These are phyloP conservation scores for Grosmannia clavigera DNA, from an alignment of 2,329 filamentous ascomycete genomes.

Conservation along the genomic window DNA sequence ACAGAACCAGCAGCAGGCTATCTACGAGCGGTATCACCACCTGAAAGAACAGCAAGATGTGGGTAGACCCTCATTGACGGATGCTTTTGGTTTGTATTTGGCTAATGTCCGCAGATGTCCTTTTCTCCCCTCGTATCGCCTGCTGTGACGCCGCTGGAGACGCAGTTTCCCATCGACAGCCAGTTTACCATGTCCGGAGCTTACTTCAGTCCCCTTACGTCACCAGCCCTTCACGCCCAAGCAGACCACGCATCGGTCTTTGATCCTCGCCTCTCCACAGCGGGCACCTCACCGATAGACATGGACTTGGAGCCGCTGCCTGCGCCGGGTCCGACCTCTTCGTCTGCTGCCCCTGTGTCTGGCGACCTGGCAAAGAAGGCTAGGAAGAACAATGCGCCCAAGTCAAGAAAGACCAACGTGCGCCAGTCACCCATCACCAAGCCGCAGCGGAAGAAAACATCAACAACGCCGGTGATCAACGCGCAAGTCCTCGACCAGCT, in stretches of 20 bases:
- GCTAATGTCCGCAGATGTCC: slow-evolving; percentile 38
- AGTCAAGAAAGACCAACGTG: slow-evolving; percentile 40
- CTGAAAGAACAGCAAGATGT: slow-evolving; percentile 59
- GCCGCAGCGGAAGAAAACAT: slow-evolving; percentile 43
- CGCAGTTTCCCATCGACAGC: slow-evolving; percentile 49
- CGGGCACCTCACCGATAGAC: slow-evolving; percentile 38
- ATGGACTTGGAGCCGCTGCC: slow-evolving; percentile 38
- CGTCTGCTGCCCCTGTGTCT: not conserved
- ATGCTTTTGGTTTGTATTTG: not conserved
- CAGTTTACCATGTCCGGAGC: slow-evolving; percentile 53
- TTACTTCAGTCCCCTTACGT: slow-evolving; percentile 76
- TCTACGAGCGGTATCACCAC: slow-evolving; percentile 23
- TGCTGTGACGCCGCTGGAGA: slow-evolving; percentile 69
- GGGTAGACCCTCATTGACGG: slow-evolving; percentile 17
- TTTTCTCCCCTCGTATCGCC: slow-evolving; percentile 75
- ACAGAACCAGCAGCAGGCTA: slow-evolving; percentile 34
- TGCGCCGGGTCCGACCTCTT: slow-evolving; percentile 16
- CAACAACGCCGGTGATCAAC: slow-evolving; percentile 41
- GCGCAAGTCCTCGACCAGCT: slow-evolving; percentile 43
- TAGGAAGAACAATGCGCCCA: slow-evolving; percentile 37
- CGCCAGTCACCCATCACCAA: slow-evolving; percentile 65
- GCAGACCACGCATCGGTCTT: slow-evolving; percentile 36
- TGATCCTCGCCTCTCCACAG: slow-evolving; percentile 29
- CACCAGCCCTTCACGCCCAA: slow-evolving; percentile 66
- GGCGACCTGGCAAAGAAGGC: slow-evolving; percentile 37